These are phyloP conservation scores for Lentinus brumalis DNA, from an alignment of 768 basidiomycete species.

Conservation along the genomic window DNA sequence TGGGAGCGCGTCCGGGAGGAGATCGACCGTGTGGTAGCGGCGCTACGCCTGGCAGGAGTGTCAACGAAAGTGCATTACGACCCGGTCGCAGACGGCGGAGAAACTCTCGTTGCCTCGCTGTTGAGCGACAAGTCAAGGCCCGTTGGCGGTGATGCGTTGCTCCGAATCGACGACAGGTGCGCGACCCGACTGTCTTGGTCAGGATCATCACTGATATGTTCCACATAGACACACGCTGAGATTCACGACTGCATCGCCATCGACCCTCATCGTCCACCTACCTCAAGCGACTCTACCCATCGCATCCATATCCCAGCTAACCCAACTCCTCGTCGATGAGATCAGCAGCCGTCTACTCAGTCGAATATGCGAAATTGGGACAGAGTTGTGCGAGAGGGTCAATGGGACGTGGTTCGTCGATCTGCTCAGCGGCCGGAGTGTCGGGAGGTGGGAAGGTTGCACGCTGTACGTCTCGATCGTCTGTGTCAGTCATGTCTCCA, in stretches of 20 bases:
- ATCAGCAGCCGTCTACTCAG: constrained; percentile 70
- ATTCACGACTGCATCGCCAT: constrained; percentile 76
- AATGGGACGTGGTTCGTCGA: constrained; percentile 80
- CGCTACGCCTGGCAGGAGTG: constrained; percentile 57
- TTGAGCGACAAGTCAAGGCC: constrained; percentile 41
- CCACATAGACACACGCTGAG: constrained; percentile 67
- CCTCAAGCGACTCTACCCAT: constrained; percentile 77
- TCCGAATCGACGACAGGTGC: constrained; percentile 72
- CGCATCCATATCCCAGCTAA: constrained; percentile 74
- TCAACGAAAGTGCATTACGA: constrained; percentile 58
- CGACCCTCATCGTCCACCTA: constrained; percentile 74
- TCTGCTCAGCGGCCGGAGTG: constrained; percentile 56
- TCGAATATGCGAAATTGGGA: constrained; percentile 69
- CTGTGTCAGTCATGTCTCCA: too few relatives aligned
- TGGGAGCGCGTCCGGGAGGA: constrained; percentile 62
- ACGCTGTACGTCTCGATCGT: constrained; percentile 59
- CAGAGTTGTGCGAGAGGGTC: constrained; percentile 49
- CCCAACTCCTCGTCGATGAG: constrained; percentile 76
- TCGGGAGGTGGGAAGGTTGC: constrained; percentile 81
- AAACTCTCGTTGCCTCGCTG: constrained; percentile 53
- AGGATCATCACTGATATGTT: not conserved
- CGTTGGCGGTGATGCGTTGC: constrained; percentile 70
- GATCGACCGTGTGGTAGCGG: constrained; percentile 50
- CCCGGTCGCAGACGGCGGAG: constrained; percentile 68
- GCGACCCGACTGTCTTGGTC: constrained; percentile 13